Base-by-base conservation (phyloP, 306 rosid species). In the Dryas drummondii region DNA sequence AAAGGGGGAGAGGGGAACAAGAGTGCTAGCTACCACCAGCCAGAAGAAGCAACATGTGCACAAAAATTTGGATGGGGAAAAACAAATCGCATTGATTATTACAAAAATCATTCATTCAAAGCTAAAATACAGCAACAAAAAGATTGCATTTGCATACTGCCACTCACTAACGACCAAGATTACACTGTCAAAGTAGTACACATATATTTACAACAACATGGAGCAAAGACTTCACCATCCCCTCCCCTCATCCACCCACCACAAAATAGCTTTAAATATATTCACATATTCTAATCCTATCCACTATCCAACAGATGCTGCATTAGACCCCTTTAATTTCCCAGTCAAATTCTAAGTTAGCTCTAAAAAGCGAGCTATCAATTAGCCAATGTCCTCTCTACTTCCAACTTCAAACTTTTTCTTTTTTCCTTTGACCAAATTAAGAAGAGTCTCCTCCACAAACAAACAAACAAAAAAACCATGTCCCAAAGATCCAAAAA, bases 331-430 rank as follows among this genome's bases (percentile, higher is more conserved):
- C 32, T 66, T 50, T 13, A 4, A n/a, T 10, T 52, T 6, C 16
- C 52, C 58, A 53, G 80, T 80, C 73, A 80, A 79, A 32, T 46
- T 75, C 70, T 76, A 62, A 16, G 66, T 60, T 62, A 77, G 79
- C 87, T 61, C 89, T 87, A 85, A 73, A 88, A 84, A 84, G 66
- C 50, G 86, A 85, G 96, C 88, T 82, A 75, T 71, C 74, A 77
- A 83, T 84, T 83, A 84, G 85, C 90, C 82, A 73, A 64, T 75
- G 84, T 75, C 72, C 16, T 40, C 74, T 66, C 82, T 75, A 66
- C 76, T 65, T 77, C 80, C 78, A 82, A 52, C 73, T 76, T 49
- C 75, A 80, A 80, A 46, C 81, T 68, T 44, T 40, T 66, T 46
- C 46, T 58, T 66, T 46, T n/a, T 58, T 74, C 68, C 76, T 82